Conservation (phyloP, 352 stramenopile genomes). For the Aphanomyces astaci region DNA sequence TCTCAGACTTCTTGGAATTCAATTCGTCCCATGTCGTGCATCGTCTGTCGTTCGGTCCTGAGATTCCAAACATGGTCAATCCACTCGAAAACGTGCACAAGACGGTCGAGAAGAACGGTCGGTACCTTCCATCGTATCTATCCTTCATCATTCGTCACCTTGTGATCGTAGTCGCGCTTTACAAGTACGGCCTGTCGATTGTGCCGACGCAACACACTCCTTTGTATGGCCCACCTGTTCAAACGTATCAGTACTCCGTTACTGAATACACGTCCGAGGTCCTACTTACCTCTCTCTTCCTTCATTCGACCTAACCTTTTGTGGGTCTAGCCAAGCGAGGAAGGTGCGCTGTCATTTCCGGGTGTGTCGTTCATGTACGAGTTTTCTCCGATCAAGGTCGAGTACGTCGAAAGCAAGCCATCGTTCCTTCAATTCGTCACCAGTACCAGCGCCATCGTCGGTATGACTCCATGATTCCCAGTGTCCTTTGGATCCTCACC, state of each 20-base stretch:
- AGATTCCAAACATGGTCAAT: conserved; percentile 79
- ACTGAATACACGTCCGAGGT: conserved; percentile 69
- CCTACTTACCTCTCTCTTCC: not conserved
- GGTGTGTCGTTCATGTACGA: conserved; percentile 85
- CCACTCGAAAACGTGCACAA: conserved; percentile 80
- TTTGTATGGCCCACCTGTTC: conserved; percentile 52
- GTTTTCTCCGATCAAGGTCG: conserved; percentile 82
- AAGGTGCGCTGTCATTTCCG: conserved; percentile 45
- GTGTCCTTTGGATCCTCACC: too few relatives aligned
- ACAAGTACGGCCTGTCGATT: conserved; percentile 85
- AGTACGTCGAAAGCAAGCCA: conserved; percentile 81
- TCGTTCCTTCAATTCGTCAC: conserved; percentile 81
- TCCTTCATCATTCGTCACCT: not conserved
- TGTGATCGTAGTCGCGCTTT: conserved; percentile 53
- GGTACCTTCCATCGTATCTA: too few relatives aligned
- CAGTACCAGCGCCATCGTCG: conserved; percentile 80
- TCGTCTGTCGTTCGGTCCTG: conserved; percentile 63
- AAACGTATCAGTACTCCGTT: conserved; percentile 83
- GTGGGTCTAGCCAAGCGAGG: conserved; percentile 7
- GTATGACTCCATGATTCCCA: conserved; percentile 22
- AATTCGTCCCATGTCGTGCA: conserved; percentile 82
- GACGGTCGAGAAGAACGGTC: conserved; percentile 72
- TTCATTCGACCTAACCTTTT: not conserved
- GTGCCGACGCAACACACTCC: conserved; percentile 81
- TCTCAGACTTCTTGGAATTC: conserved; percentile 84